phyloP scores from a whole-genome alignment of 768 basidiomycete genomes.

The Pleurotus pulmonarius region DNA sequence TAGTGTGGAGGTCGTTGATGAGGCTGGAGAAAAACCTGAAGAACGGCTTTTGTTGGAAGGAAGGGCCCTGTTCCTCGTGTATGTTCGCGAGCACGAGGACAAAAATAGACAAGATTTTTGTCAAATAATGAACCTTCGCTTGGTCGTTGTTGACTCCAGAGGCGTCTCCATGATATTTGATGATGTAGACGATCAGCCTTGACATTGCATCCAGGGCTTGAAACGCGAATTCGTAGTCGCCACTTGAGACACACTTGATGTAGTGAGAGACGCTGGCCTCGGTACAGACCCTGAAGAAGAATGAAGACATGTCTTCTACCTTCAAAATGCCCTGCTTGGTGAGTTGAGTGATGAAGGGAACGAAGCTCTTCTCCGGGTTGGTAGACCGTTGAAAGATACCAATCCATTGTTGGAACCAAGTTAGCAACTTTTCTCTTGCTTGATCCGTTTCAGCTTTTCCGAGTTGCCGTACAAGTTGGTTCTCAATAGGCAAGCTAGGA shows the following conservation, averaged over 20 bases:
- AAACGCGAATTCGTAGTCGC: slow-evolving; percentile 77
- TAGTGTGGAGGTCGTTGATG: slow-evolving; percentile 83
- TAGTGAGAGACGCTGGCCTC: slow-evolving; percentile 92
- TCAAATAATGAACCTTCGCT: slow-evolving; percentile 93
- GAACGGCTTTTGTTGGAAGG: slow-evolving; percentile 97
- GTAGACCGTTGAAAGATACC: slow-evolving; percentile 87
- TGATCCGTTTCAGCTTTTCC: slow-evolving; percentile 72
- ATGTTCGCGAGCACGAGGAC: slow-evolving; percentile 92
- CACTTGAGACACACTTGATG: slow-evolving; percentile 65
- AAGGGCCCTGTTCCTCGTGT: slow-evolving; percentile 89
- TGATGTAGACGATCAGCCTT: slow-evolving; percentile 92
- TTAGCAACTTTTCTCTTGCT: slow-evolving; percentile 68
- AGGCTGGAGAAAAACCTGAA: slow-evolving; percentile 98
- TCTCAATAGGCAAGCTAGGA: slow-evolving; percentile 20
- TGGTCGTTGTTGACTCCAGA: slow-evolving; percentile 89
- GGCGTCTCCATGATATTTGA: slow-evolving; percentile 99
- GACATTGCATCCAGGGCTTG: slow-evolving; percentile 95
- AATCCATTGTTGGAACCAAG: slow-evolving; percentile 95
- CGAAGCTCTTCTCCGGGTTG: slow-evolving; percentile 91
- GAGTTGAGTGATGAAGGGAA: slow-evolving; percentile 94
- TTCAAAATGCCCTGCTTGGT: slow-evolving; percentile 96
- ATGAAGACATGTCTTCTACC: slow-evolving; percentile 92
- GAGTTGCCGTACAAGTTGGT: slow-evolving; percentile 34
- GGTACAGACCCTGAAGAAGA: slow-evolving; percentile 98
- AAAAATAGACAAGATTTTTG: slow-evolving; percentile 96